A percentile compares a stretch with the other conserved stretches of the same genome.
phyloP scores from a whole-genome alignment of 1,139 yeast species.

The Geotrichum candidum region DNA sequence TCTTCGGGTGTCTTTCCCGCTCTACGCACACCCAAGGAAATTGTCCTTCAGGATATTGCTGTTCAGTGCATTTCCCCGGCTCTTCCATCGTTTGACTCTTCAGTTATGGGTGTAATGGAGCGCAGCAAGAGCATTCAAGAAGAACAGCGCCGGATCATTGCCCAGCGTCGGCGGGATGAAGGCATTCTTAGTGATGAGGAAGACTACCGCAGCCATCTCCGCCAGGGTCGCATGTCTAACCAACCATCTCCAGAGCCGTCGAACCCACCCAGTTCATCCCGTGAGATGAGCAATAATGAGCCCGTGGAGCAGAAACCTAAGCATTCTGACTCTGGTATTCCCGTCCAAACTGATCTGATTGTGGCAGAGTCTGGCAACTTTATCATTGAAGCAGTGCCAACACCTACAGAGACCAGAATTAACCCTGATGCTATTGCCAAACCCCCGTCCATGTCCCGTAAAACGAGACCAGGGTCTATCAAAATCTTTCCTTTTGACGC shows the following conservation, averaged over 20 bases:
- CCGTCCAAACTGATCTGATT: slow-evolving; percentile 11
- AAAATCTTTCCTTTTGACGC: slow-evolving; percentile 9
- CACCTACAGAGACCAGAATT: slow-evolving; percentile 13
- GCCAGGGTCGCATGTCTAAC: background rate
- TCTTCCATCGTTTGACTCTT: slow-evolving; percentile 28
- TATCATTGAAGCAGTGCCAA: slow-evolving; percentile 17
- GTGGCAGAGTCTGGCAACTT: slow-evolving; percentile 15
- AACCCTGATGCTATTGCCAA: slow-evolving; percentile 1
- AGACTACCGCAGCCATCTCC: slow-evolving; percentile 3
- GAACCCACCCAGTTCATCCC: background rate
- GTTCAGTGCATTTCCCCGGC: slow-evolving; percentile 41
- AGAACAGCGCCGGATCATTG: slow-evolving; percentile 35
- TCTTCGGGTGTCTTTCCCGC: slow-evolving; percentile 14
- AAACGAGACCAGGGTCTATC: slow-evolving; percentile 13
- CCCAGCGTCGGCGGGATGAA: slow-evolving; percentile 22
- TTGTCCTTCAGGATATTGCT: slow-evolving; percentile 32
- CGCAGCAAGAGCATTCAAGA: slow-evolving; percentile 27
- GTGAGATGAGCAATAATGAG: background rate
- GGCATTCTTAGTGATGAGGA: slow-evolving; percentile 2
- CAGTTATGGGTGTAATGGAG: slow-evolving; percentile 16
- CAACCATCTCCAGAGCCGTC: slow-evolving; percentile 1
- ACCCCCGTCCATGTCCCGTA: slow-evolving; percentile 4
- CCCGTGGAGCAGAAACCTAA: background rate
- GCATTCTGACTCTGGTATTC: slow-evolving; percentile 3
- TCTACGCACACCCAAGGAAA: slow-evolving; percentile 32